Conservation (phyloP, 805 yeast genomes). For the Wickerhamia fluorescens region DNA sequence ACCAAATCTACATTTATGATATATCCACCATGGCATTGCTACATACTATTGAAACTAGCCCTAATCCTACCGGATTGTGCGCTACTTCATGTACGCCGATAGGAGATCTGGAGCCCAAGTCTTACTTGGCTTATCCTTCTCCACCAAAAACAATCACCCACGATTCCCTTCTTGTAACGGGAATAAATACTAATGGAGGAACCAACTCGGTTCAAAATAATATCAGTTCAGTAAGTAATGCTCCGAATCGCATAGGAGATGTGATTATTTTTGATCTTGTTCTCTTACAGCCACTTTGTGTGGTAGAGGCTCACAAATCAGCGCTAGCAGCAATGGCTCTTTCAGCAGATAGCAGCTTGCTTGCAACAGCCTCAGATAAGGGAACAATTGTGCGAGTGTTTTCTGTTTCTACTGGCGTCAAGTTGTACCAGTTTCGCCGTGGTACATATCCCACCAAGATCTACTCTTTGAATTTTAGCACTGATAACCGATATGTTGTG, state of each 20-base stretch:
- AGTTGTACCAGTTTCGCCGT: constrained; percentile 67
- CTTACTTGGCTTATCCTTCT: constrained; percentile 63
- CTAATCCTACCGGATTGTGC: constrained; percentile 46
- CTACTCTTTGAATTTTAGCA: constrained; percentile 67
- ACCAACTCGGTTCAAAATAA: constrained; percentile 31
- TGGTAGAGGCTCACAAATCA: constrained; percentile 80
- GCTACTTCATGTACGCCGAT: constrained; percentile 44
- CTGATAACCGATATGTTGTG: constrained; percentile 61
- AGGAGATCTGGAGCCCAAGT: constrained; percentile 13
- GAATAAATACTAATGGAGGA: constrained; percentile 37
- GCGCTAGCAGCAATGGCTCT: constrained; percentile 62
- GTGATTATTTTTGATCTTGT: constrained; percentile 76
- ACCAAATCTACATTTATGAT: constrained; percentile 39
- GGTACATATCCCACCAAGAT: constrained; percentile 83
- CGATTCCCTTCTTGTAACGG: constrained; percentile 34
- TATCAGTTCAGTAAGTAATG: constrained; percentile 32
- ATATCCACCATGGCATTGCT: constrained; percentile 33
- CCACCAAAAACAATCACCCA: constrained; percentile 54
- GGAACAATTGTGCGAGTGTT: constrained; percentile 89
- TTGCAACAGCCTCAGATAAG: constrained; percentile 85
- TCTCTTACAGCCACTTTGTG: constrained; percentile 67
- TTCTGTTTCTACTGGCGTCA: constrained; percentile 54
- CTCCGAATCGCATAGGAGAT: constrained; percentile 51
- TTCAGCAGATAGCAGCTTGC: constrained; percentile 66
- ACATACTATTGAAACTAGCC: constrained; percentile 40